A percentile compares a stretch with the other conserved stretches of the same genome.
phyloP scores from a whole-genome alignment of 2,329 filamentous ascomycete genomes.

The Domatiomyces globalis region DNA sequence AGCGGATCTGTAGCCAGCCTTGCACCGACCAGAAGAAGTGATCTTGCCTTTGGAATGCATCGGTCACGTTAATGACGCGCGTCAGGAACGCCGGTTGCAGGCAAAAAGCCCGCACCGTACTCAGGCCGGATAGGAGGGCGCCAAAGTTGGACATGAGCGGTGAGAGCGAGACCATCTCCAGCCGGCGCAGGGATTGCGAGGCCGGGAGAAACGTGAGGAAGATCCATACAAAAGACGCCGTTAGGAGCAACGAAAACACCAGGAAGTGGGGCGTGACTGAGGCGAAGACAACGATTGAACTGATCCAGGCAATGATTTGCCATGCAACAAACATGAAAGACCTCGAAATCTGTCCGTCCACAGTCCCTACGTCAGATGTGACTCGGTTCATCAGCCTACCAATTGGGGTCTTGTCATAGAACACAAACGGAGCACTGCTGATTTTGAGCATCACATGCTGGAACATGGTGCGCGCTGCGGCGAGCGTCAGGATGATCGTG shows the following conservation, averaged over 20 bases:
- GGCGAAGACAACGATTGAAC: slow-evolving; percentile 63
- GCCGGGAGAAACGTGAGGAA: slow-evolving; percentile 68
- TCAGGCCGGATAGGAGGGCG: slow-evolving; percentile 69
- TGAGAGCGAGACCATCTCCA: slow-evolving; percentile 80
- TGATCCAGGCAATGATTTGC: slow-evolving; percentile 54
- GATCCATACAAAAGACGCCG: slow-evolving; percentile 53
- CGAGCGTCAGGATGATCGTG: slow-evolving; percentile 64
- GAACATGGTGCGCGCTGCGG: slow-evolving; percentile 64
- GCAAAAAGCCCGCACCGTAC: slow-evolving; percentile 71
- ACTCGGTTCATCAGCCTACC: slow-evolving; percentile 85
- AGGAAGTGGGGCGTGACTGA: slow-evolving; percentile 66
- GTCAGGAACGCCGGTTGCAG: slow-evolving; percentile 68
- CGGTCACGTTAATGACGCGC: slow-evolving; percentile 64
- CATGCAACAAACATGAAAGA: slow-evolving; percentile 60
- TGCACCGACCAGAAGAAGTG: slow-evolving; percentile 91
- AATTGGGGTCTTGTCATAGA: slow-evolving; percentile 80
- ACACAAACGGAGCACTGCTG: slow-evolving; percentile 69
- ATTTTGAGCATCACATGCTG: slow-evolving; percentile 56
- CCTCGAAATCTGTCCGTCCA: slow-evolving; percentile 71
- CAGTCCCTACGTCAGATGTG: slow-evolving; percentile 76
- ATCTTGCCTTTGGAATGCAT: slow-evolving; percentile 86
- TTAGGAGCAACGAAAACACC: slow-evolving; percentile 54
- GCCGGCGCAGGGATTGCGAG: slow-evolving; percentile 65
- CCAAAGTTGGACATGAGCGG: slow-evolving; percentile 89
- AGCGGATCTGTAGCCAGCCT: slow-evolving; percentile 69